These are phyloP conservation scores for Dictyostelium intermedium DNA, from an alignment of 78 protist species.

Conservation along the genomic window DNA sequence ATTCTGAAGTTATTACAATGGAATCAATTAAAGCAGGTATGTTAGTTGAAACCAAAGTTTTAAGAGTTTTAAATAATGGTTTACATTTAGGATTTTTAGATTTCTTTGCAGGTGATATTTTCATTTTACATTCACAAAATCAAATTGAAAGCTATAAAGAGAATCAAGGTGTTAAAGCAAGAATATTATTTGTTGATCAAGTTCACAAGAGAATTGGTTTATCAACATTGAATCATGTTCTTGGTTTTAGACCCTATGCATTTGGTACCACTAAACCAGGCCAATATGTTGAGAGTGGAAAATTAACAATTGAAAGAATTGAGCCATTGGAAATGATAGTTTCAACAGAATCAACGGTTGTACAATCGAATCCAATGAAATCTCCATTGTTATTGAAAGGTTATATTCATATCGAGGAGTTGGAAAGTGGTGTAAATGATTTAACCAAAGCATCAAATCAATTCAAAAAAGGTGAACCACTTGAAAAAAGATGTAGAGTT, in stretches of 20 bases:
- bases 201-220: conserved; percentile 36
- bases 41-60: conserved; percentile 53
- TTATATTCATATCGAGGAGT: conserved; percentile 16
- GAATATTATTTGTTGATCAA: conserved; percentile 67
- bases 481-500: conserved; percentile 18
- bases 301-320: background rate
- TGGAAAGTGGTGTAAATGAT: background rate
- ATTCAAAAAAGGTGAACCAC: background rate
- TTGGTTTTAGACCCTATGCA: conserved; percentile 63
- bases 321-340: conserved; percentile 39
- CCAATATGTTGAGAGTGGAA: background rate
- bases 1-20: conserved; percentile 23
- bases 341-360: background rate
- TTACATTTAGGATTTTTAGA: conserved; percentile 34
- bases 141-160: conserved; percentile 2
- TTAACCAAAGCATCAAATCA: background rate
- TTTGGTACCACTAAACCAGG: conserved; percentile 33
- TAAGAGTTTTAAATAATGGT: conserved; percentile 14
- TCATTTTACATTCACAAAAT: conserved; percentile 12
- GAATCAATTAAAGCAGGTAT: conserved; percentile 78
- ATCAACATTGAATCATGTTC: conserved; percentile 25
- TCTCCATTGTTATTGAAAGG: conserved; percentile 11
- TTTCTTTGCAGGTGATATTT: conserved; percentile 61
- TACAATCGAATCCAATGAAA: background rate
- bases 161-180: conserved; percentile 44